These are phyloP conservation scores for Penicillium lividum DNA, from an alignment of 495 filamentous ascomycete species.

Conservation along the genomic window DNA sequence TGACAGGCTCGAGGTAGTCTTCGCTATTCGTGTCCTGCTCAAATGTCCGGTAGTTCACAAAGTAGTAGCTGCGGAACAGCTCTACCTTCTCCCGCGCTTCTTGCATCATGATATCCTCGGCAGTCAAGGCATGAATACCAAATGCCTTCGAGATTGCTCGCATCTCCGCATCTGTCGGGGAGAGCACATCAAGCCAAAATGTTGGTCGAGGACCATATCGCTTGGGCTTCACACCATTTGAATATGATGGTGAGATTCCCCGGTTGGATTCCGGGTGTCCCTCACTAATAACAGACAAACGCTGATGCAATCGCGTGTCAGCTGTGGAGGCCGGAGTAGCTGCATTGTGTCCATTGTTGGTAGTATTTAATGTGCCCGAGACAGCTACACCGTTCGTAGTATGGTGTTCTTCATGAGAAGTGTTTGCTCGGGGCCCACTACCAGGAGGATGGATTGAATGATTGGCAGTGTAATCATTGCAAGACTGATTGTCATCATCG, in stretches of 20 bases:
- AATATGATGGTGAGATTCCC: conserved; percentile 26
- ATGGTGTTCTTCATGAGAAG: background rate
- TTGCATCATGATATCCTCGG: conserved; percentile 96
- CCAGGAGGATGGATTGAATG: background rate
- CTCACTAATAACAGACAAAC: conserved; percentile 40
- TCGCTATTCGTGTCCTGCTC: conserved; percentile 88
- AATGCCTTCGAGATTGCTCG: conserved; percentile 88
- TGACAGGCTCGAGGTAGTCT: conserved; percentile 90
- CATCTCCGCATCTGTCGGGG: conserved; percentile 91
- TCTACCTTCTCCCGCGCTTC: conserved; percentile 95
- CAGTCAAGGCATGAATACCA: conserved; percentile 89
- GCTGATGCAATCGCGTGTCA: conserved; percentile 21
- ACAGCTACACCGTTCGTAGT: background rate
- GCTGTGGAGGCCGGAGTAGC: background rate
- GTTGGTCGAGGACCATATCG: conserved; percentile 86
- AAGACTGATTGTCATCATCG: conserved; percentile 36
- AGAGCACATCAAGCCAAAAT: conserved; percentile 93
- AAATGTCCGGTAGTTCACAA: conserved; percentile 96
- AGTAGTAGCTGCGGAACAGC: conserved; percentile 95
- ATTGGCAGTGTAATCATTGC: conserved; percentile 10
- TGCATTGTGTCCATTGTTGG: conserved; percentile 1
- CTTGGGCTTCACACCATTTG: conserved; percentile 50
- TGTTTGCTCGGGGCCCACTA: background rate
- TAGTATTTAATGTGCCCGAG: background rate
- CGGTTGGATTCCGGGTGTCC: conserved; percentile 30